phyloP scores from a whole-genome alignment of 2,329 filamentous ascomycete genomes.

The Colletotrichum nymphaeae region DNA sequence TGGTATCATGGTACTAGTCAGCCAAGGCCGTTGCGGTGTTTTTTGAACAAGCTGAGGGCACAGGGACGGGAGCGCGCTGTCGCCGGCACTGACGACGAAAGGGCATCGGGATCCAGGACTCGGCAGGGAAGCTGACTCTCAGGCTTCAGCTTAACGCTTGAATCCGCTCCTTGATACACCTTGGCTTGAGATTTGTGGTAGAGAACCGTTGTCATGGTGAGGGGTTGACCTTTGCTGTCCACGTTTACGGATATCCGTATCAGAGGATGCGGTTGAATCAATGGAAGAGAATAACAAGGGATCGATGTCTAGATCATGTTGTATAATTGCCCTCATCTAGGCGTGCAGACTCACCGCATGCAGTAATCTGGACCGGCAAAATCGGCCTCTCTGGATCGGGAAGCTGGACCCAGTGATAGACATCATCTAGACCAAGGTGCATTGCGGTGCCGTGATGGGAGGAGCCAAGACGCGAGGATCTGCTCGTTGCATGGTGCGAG shows the following conservation, averaged over 20 bases:
- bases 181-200: neutral
- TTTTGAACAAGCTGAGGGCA: neutral
- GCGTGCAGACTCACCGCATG: neutral
- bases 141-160: neutral
- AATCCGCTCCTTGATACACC: neutral
- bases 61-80: neutral
- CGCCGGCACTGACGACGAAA: neutral
- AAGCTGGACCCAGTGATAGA: constrained; percentile 29
- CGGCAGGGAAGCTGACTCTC: neutral
- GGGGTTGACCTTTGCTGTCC: neutral
- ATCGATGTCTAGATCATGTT: neutral
- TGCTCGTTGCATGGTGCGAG: constrained; percentile 12
- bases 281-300: neutral
- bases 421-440: neutral
- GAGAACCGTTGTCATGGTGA: neutral
- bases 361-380: neutral
- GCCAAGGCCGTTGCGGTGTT: constrained; percentile 27
- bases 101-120: neutral
- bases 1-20: neutral
- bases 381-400: constrained; percentile 11
- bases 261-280: neutral
- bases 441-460: neutral
- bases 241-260: neutral
- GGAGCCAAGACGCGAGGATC: constrained; percentile 20
- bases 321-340: neutral